Conservation (phyloP, 352 stramenopile genomes). For the Globisporangium splendens region DNA sequence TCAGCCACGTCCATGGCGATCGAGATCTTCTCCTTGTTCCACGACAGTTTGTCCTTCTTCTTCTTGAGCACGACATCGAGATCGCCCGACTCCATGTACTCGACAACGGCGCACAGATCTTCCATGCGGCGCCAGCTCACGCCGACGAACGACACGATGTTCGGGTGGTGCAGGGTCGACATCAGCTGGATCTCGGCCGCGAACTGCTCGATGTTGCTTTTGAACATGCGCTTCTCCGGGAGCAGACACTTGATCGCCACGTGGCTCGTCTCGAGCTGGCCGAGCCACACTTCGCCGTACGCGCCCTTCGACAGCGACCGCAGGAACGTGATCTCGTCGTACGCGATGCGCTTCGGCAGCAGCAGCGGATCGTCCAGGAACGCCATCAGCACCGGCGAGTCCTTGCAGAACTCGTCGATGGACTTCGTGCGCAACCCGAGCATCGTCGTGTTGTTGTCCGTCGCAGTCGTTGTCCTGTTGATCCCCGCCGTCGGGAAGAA, state of each 20-base stretch:
- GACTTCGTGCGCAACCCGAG: conserved; percentile 28
- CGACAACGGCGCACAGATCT: conserved; percentile 71
- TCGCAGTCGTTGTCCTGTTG: neutral
- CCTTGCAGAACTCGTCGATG: conserved; percentile 54
- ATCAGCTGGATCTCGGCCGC: conserved; percentile 70
- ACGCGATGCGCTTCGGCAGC: conserved; percentile 47
- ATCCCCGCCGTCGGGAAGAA: conserved; percentile 1
- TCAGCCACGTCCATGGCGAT: conserved; percentile 84
- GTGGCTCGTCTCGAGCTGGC: conserved; percentile 58
- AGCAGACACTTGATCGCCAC: conserved; percentile 75
- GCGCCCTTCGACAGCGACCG: conserved; percentile 62
- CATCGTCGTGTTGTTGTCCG: neutral
- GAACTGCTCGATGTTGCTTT: conserved; percentile 59
- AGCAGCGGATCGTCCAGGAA: conserved; percentile 56
- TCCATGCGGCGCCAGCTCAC: conserved; percentile 64
- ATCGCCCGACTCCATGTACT: conserved; percentile 79
- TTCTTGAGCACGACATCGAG: conserved; percentile 57
- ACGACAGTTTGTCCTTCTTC: conserved; percentile 48
- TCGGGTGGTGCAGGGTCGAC: conserved; percentile 64
- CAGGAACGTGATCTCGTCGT: conserved; percentile 66
- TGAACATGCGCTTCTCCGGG: conserved; percentile 51
- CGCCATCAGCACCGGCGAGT: conserved; percentile 44
- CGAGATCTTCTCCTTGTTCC: conserved; percentile 67
- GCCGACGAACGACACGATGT: conserved; percentile 72
- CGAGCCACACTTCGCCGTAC: conserved; percentile 72